Evolutionary conservation across 2,329 filamentous ascomycete species (phyloP), one percentile per base, ranked within the genome.

Genomic region (Emericellopsis atlantica): DNA sequence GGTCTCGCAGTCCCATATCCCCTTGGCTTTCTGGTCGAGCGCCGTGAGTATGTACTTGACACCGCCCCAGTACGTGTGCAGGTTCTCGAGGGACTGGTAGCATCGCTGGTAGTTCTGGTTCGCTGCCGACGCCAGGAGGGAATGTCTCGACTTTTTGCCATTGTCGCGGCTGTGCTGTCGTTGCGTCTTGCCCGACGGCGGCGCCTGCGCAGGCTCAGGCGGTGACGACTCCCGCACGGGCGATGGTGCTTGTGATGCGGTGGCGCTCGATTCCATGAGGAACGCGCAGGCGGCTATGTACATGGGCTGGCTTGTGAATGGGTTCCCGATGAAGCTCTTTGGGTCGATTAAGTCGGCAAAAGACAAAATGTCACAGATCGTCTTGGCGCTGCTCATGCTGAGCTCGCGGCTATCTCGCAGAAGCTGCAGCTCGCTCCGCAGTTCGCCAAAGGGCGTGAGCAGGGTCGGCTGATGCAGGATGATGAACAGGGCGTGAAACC

Each of bases 241-340:
- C 0, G 23, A 80, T 56, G 16, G 78, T 69, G 43, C 79, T 26
- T 50, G 76, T 0, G 81, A 81, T 18, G 81, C 79, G 46, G 79
- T 80, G 12, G 81, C 74, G 4, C 77, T 79, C 5, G 84, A 86
- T 54, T 94, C 87, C 63, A 87, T 86, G 14, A 94, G 64, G 50
- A 94, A 94, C 0, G 87, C 87, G 53, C 86, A 93, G 1, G 86
- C 87, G 1, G 87, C 87, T 45, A 94, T 90, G 51, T 93, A 94
- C 53, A 93, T 93, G 0, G 87, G 87, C 57, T 94, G 87, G 37
- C 83, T 87, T 0, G 85, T 92, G 48, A 94, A 94, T 0, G 87
- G 87, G 44, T 92, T 94, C 1, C 86, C 85, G 29, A 89, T 81
- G 42, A 89, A 86, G 49, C 86, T 89, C 56, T 85, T 88, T 0